Evolutionary conservation across 768 basidiomycete genomes (phyloP).

Genomic region (Imleria badia): DNA sequence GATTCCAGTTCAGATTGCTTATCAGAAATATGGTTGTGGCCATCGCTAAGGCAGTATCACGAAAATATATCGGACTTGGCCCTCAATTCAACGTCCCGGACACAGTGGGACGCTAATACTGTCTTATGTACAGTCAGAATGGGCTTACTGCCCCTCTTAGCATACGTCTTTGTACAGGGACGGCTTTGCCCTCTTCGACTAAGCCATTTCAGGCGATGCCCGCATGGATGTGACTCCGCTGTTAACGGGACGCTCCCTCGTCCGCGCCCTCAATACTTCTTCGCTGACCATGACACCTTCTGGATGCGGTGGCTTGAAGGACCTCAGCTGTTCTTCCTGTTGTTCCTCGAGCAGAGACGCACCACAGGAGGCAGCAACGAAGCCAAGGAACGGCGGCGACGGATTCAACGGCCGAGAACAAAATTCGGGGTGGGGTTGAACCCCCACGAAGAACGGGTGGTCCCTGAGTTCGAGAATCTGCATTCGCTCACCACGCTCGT

Average conservation of each 20-base stretch:
- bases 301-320: constrained; percentile 75
- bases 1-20: too few relatives aligned
- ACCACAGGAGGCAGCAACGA: constrained; percentile 79
- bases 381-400: constrained; percentile 94
- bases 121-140: not conserved
- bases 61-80: not conserved
- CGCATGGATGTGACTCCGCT: constrained; percentile 23
- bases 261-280: constrained; percentile 44
- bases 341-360: constrained; percentile 64
- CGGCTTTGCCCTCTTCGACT: not conserved
- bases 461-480: constrained; percentile 89
- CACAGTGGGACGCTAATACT: not conserved
- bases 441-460: constrained; percentile 90
- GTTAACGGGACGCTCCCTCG: constrained; percentile 30
- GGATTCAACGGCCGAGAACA: constrained; percentile 98
- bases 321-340: constrained; percentile 57
- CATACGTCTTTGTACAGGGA: not conserved
- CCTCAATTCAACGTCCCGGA: not conserved
- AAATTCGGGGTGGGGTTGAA: constrained; percentile 98
- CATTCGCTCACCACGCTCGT: constrained; percentile 97
- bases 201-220: constrained; percentile 22
- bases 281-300: constrained; percentile 73
- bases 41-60: too few relatives aligned
- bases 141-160: not conserved
- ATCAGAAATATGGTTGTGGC: too few relatives aligned